Base-by-base conservation (phyloP, 2,329 filamentous ascomycete species). In the Cytospora paraplurivora region DNA sequence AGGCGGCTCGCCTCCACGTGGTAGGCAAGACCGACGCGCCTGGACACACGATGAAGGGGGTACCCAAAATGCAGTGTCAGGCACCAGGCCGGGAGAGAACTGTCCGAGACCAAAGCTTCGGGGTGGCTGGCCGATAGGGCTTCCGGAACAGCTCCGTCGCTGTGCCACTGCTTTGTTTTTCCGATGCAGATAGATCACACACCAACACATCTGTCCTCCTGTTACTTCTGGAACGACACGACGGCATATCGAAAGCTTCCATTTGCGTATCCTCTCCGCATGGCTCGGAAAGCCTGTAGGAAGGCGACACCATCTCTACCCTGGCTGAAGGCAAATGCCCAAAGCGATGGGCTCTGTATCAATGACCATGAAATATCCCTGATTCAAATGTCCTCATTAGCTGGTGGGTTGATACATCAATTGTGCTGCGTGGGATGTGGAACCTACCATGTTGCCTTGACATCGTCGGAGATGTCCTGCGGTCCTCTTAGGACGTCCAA, bases 351-450 rank as follows among this genome's bases (percentile, higher is more conserved):
- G 33, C 82, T 86, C 65, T 86, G 83, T 17, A 87, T 79, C 11
- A 87, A 75, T 8, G 78, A 77, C 84, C 84, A 86, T 17, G 83
- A 85, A n/a, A 87, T 85, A 67, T 87, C 85, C 84, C 84, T 87
- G 53, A 1, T 5, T 3, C n/a, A 53, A 41, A 55, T 49, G 33
- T 27, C 15, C 37, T 17, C 21, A 44, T 67, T 56, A 59, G 64
- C 27, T 19, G 17, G 27, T 27, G 27, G 2, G 12, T 10, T 19
- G 19, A 17, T 49, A 32, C 33, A 7, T 35, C 6, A 44, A 33
- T 10, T 50, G 13, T 50, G 33, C 21, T 27, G 7, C n/a, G 37
- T 34, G 19, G 52, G 19, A 33, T 13, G 32, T 54, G 32, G 44
- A 50, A 71, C 79, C 70, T 70, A 86, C 85, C 85, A 87, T 19